Evolutionary conservation across 768 basidiomycete species (phyloP).

Genomic region (Phylloporus sp.): DNA sequence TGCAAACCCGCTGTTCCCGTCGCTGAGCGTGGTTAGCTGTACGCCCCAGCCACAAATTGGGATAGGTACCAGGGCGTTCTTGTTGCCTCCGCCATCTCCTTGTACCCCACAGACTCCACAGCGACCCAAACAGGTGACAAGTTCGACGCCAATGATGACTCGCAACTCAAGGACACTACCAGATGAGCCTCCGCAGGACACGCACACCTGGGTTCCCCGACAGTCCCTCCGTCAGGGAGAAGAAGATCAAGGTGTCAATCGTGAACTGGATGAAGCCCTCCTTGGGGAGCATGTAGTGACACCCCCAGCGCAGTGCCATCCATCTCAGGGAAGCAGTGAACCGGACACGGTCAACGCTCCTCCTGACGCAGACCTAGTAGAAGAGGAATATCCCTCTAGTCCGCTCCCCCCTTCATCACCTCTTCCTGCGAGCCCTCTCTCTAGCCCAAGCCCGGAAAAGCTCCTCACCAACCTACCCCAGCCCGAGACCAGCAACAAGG

Average conservation of each 20-base stretch:
- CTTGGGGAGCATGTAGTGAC: slow-evolving; percentile 44
- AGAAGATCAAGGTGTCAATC: slow-evolving; percentile 27
- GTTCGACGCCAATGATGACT: neutral
- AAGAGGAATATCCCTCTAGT: slow-evolving; percentile 33
- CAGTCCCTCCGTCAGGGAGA: slow-evolving; percentile 25
- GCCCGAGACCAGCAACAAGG: slow-evolving; percentile 2
- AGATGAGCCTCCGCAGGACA: neutral
- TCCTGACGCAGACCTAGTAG: slow-evolving; percentile 22
- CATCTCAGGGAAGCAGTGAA: neutral
- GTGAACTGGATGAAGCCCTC: slow-evolving; percentile 38
- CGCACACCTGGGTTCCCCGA: too few relatives aligned
- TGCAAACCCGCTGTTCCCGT: slow-evolving; percentile 5
- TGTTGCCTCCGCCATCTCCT: slow-evolving; percentile 26
- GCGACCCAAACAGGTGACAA: neutral
- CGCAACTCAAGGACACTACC: neutral
- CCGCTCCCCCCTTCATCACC: slow-evolving; percentile 64
- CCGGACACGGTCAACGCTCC: slow-evolving; percentile 15
- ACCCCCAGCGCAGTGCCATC: slow-evolving; percentile 13
- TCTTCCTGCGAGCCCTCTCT: slow-evolving; percentile 49
- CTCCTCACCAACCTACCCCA: slow-evolving; percentile 2
- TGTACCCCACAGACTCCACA: slow-evolving; percentile 10
- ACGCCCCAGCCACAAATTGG: slow-evolving; percentile 14
- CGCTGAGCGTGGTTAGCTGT: slow-evolving; percentile 8
- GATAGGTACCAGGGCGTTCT: slow-evolving; percentile 18
- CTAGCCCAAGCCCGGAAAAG: slow-evolving; percentile 17